Percentiles rank a stretch among this genome's conserved stretches.
phyloP scores from a whole-genome alignment of 352 stramenopile species.

The Phytophthora ohioensis region DNA sequence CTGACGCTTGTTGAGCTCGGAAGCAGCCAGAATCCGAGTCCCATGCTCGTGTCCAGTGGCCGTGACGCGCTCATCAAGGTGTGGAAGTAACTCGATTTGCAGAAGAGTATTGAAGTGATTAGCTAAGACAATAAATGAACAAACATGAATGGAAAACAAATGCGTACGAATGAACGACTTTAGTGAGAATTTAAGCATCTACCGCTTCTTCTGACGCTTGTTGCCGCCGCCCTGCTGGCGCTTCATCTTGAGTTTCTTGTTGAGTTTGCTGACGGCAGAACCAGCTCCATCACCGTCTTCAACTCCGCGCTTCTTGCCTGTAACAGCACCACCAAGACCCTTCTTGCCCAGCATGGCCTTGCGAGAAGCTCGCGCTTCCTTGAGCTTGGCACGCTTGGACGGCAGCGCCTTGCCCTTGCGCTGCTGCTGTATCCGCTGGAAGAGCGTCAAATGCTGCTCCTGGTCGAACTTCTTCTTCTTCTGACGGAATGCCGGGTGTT shows the following conservation, averaged over 20 bases:
- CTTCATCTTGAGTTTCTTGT: slow-evolving; percentile 54
- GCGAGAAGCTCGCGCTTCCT: slow-evolving; percentile 70
- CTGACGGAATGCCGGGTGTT: slow-evolving; percentile 37
- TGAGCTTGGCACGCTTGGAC: slow-evolving; percentile 87
- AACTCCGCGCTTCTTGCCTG: slow-evolving; percentile 42
- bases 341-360: slow-evolving; percentile 80
- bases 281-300: slow-evolving; percentile 36
- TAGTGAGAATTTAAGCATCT: not conserved
- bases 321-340: slow-evolving; percentile 19
- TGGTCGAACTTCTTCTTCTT: slow-evolving; percentile 54
- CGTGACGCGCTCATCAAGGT: slow-evolving; percentile 97
- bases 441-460: slow-evolving; percentile 81
- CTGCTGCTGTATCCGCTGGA: slow-evolving; percentile 91
- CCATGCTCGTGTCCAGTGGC: slow-evolving; percentile 93
- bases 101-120: slow-evolving; percentile 32
- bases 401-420: slow-evolving; percentile 83
- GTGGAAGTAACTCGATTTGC: slow-evolving; percentile 82
- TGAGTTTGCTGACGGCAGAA: slow-evolving; percentile 37
- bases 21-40: slow-evolving; percentile 50
- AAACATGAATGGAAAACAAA: slow-evolving; percentile 19
- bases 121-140: slow-evolving; percentile 31
- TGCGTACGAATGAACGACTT: not conserved
- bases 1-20: slow-evolving; percentile 95
- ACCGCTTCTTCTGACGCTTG: slow-evolving; percentile 57
- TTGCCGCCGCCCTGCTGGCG: slow-evolving; percentile 37